A percentile compares a stretch with the other conserved stretches of the same genome.
Evolutionary conservation across 768 basidiomycete species (phyloP).

Genomic region (Amanita pallidorosea): DNA sequence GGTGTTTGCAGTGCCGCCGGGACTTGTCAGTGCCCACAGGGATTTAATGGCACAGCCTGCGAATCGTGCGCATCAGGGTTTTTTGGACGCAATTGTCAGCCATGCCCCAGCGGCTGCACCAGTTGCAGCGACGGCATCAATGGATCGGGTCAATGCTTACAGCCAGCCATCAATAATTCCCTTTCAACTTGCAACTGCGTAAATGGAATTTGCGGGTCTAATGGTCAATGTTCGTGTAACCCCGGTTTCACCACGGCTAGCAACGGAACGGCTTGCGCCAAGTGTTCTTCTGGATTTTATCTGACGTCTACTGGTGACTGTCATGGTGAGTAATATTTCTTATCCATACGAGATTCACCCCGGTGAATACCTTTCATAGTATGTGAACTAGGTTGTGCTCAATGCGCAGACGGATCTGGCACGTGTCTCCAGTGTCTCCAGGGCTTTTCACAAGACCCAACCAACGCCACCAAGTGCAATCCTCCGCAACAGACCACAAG

Average conservation of each 20-base stretch:
- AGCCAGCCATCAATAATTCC: slow-evolving; percentile 29
- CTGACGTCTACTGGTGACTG: slow-evolving; percentile 47
- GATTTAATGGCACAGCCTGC: slow-evolving; percentile 69
- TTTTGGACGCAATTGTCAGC: slow-evolving; percentile 59
- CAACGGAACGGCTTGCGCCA: slow-evolving; percentile 57
- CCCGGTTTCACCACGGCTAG: slow-evolving; percentile 46
- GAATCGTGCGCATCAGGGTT: slow-evolving; percentile 59
- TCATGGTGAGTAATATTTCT: slow-evolving; percentile 28
- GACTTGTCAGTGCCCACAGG: slow-evolving; percentile 56
- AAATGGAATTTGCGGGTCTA: slow-evolving; percentile 62
- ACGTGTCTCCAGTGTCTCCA: slow-evolving; percentile 59
- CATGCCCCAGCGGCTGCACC: slow-evolving; percentile 55
- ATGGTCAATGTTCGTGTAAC: slow-evolving; percentile 57
- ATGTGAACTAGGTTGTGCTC: slow-evolving; percentile 53
- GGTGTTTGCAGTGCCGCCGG: slow-evolving; percentile 55
- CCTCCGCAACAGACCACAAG: slow-evolving; percentile 40
- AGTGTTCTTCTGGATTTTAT: slow-evolving; percentile 59
- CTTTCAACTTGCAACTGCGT: slow-evolving; percentile 66
- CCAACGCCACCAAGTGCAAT: slow-evolving; percentile 56
- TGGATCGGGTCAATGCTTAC: slow-evolving; percentile 62
- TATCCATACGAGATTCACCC: not conserved
- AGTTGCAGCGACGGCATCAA: slow-evolving; percentile 70
- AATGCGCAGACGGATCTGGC: slow-evolving; percentile 55
- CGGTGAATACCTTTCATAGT: slow-evolving; percentile 21
- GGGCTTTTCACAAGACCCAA: slow-evolving; percentile 54